phyloP scores from a whole-genome alignment of 2,329 filamentous ascomycete genomes.

The Penicillium janthinellum region DNA sequence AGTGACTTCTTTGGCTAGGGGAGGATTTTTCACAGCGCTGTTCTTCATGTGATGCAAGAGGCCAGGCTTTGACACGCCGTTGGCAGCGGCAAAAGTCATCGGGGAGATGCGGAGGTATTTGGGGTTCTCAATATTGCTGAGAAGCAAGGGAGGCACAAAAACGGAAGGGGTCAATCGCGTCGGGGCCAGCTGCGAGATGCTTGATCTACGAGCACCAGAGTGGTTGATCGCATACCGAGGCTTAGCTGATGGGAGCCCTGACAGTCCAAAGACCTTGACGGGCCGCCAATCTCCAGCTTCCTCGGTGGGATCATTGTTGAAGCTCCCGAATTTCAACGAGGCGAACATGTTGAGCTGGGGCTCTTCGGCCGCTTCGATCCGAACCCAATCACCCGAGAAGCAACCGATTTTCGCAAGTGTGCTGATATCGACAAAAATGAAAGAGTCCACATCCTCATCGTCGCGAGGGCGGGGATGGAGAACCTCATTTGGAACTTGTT shows the following conservation, averaged over 20 bases:
- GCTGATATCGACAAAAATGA: constrained; percentile 86
- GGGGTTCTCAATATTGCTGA: constrained; percentile 80
- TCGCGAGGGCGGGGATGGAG: constrained; percentile 80
- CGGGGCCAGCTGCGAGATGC: constrained; percentile 54
- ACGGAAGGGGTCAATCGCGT: constrained; percentile 59
- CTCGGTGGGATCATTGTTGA: constrained; percentile 50
- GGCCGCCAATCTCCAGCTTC: constrained; percentile 76
- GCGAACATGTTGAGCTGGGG: constrained; percentile 60
- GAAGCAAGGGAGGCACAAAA: constrained; percentile 81
- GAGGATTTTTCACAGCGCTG: constrained; percentile 53
- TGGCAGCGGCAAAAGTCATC: constrained; percentile 37
- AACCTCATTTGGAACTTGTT: constrained; percentile 71
- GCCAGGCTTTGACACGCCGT: constrained; percentile 58
- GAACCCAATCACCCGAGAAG: constrained; percentile 97
- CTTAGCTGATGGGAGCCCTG: constrained; percentile 61
- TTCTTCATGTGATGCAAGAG: constrained; percentile 54
- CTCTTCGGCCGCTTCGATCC: constrained; percentile 75
- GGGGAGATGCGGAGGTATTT: constrained; percentile 78
- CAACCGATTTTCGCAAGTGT: constrained; percentile 87
- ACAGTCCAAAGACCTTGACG: constrained; percentile 84
- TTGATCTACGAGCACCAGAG: constrained; percentile 53
- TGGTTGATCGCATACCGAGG: constrained; percentile 58
- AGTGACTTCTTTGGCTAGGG: constrained; percentile 74
- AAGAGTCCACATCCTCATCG: constrained; percentile 83
- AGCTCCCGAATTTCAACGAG: constrained; percentile 63